These are phyloP conservation scores for Lactarius quietus DNA, from an alignment of 768 basidiomycete genomes.

Conservation along the genomic window DNA sequence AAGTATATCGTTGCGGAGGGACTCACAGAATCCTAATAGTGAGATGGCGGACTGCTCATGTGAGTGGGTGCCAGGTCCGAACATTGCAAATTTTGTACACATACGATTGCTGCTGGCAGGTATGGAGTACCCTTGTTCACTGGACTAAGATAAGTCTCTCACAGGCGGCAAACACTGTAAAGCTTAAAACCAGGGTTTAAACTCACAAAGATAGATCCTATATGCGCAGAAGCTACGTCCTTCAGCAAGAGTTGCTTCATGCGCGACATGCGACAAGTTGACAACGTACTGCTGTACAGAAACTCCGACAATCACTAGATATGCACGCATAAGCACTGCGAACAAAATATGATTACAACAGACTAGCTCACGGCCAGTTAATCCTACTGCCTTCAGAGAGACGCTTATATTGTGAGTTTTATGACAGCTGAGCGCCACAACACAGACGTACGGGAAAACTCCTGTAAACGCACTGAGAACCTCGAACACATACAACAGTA, in stretches of 20 bases:
- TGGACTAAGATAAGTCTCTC: background rate
- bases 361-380: background rate
- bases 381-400: background rate
- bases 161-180: background rate
- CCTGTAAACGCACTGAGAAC: background rate
- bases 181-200: background rate
- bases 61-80: background rate
- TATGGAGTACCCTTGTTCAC: background rate
- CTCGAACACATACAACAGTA: background rate
- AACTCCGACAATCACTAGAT: background rate
- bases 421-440: background rate
- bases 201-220: constrained; percentile 1
- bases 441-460: constrained; percentile 2
- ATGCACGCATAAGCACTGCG: background rate
- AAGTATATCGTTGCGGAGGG: background rate
- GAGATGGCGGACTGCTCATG: background rate
- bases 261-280: too few relatives aligned
- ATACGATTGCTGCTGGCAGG: constrained; percentile 3
- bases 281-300: constrained; percentile 6
- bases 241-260: background rate
- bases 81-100: background rate
- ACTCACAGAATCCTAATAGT: constrained; percentile 1
- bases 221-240: too few relatives aligned
- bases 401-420: background rate
- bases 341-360: background rate